Percentiles rank a stretch among this genome's conserved stretches.
Evolutionary conservation across 2,329 filamentous ascomycete genomes (phyloP).

Genomic region (Nigrograna mackinnonii): DNA sequence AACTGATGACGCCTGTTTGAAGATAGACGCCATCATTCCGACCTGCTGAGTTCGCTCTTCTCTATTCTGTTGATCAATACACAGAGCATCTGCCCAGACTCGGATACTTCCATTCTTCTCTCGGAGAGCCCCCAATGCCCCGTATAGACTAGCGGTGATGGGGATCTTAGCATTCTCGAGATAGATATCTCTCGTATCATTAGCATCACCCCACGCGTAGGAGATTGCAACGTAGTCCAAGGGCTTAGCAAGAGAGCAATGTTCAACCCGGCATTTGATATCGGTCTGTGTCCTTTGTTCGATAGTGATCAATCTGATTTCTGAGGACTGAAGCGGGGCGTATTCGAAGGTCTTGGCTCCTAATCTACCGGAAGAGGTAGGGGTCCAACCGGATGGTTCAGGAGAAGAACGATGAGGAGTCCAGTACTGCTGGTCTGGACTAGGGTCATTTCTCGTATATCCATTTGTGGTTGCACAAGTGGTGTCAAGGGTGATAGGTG

Average conservation of each 20-base stretch:
- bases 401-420: too few species aligned
- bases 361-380: not conserved
- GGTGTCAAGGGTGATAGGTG: too few species aligned
- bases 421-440: too few species aligned
- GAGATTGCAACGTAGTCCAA: constrained; percentile 34
- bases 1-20: constrained; percentile 15
- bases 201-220: constrained; percentile 38
- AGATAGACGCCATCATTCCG: constrained; percentile 22
- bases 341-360: not conserved
- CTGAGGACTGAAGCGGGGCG: not conserved
- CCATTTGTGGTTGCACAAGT: too few species aligned
- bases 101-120: constrained; percentile 10
- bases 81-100: constrained; percentile 32
- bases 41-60: constrained; percentile 21
- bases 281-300: constrained; percentile 13
- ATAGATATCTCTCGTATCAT: constrained; percentile 16
- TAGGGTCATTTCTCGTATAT: too few species aligned
- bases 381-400: too few species aligned
- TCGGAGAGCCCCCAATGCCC: constrained; percentile 16
- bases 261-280: constrained; percentile 18
- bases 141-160: constrained; percentile 17
- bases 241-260: constrained; percentile 12
- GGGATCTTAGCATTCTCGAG: constrained; percentile 12
- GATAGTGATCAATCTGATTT: constrained; percentile 18
- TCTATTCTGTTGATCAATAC: constrained; percentile 28